Base-by-base conservation (phyloP, 208 protist species). In the Wallacemonas sp. region DNA sequence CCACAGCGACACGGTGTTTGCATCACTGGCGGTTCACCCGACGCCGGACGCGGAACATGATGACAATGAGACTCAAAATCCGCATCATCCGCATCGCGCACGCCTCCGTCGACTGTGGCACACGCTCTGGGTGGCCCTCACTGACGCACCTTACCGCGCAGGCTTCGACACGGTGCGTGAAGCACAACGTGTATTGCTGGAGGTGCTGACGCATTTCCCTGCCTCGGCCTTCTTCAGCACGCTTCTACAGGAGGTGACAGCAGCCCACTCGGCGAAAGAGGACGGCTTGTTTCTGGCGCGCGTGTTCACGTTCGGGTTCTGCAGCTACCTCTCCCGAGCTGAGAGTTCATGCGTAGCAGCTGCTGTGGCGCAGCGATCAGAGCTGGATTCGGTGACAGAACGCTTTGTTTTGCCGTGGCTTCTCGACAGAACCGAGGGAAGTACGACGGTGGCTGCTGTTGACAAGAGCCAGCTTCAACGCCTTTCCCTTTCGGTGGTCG, bases 181-280 rank as follows among this genome's bases (percentile, higher is more conserved):
- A 1, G 48, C 83, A 23, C 72, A 79, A 29, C 70, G 74, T 1
- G 68, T 89, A 0, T 24, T 78, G 39, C 58, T 89, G 19, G 79
- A 83, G 38, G 76, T 82, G 36, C 30, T 86, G 9, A 77, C 69
- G 55, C 69, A 67, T 29, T 85, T 80, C 29, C 73, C 76, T 0
- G 33, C 72, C 2, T 4, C 11, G 0, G 29, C 49, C 1, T 72
- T 83, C 26, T 80, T 85, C 32, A 14, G 38, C 12, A 24, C 33
- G 19, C 21, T 70, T 1, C 17, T 3, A 30, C 26, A 24, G 43
- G 47, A 16, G 30, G 17, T 26, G 26, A 12, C 27, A 12, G n/a
- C 1, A 24, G 38, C 52, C 12, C 2, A 30, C 3, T 5, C 26
- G 52, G 12, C 30, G 6, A 39, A 0, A 8, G 14, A 9, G 21